phyloP scores from a whole-genome alignment of 768 basidiomycete genomes.

The Auriscalpium microsporum region DNA sequence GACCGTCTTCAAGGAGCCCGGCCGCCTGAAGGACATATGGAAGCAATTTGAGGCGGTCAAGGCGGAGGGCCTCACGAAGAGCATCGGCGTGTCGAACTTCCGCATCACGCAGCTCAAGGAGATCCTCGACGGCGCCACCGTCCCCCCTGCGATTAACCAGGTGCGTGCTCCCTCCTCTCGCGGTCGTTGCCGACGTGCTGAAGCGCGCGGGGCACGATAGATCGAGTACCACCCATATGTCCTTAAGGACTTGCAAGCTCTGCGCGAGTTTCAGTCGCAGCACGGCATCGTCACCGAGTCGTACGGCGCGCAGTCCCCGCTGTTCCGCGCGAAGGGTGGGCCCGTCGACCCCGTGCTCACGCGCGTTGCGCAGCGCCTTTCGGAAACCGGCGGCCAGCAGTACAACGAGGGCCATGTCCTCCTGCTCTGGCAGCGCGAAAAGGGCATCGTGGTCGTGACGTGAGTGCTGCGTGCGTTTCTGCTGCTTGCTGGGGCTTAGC shows the following conservation, averaged over 20 bases:
- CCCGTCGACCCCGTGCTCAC: constrained; percentile 32
- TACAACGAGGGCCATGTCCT: constrained; percentile 24
- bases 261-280: constrained; percentile 27
- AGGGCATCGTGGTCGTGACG: constrained; percentile 26
- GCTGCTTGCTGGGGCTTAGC: background rate
- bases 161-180: constrained; percentile 18
- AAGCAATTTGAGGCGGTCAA: constrained; percentile 33
- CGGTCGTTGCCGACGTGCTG: no score
- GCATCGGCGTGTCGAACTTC: constrained; percentile 52
- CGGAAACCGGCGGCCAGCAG: constrained; percentile 15
- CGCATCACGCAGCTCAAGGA: constrained; percentile 33
- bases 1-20: constrained; percentile 10
- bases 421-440: constrained; percentile 23
- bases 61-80: constrained; percentile 30
- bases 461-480: constrained; percentile 14
- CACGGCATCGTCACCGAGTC: constrained; percentile 32
- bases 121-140: constrained; percentile 34
- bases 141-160: constrained; percentile 48
- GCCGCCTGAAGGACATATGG: constrained; percentile 31
- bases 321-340: constrained; percentile 28
- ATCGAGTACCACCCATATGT: constrained; percentile 50
- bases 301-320: constrained; percentile 32
- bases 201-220: constrained; percentile 14
- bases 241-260: constrained; percentile 31
- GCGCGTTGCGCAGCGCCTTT: constrained; percentile 21